phyloP scores from a whole-genome alignment of 2,329 filamentous ascomycete species.

The Botrytis tulipae region DNA sequence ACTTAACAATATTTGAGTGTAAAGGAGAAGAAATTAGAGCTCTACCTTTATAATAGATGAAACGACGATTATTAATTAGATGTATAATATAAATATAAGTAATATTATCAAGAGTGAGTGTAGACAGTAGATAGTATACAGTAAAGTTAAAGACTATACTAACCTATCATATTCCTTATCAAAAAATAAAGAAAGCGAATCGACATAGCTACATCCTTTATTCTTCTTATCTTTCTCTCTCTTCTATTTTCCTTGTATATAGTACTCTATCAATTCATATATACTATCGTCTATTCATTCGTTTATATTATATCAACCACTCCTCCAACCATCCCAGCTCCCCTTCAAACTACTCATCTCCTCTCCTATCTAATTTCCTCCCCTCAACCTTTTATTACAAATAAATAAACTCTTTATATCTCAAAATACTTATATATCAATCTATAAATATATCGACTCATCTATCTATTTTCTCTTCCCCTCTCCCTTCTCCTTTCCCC shows the following conservation, averaged over 20 bases:
- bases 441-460: too few relatives aligned
- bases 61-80: not conserved
- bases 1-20: not conserved
- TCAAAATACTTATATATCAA: not conserved
- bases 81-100: not conserved
- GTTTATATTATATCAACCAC: not conserved
- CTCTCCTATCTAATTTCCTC: not conserved
- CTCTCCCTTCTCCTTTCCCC: too few relatives aligned
- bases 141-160: too few relatives aligned
- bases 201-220: not conserved
- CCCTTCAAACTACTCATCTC: not conserved
- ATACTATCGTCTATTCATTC: not conserved
- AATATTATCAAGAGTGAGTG: not conserved
- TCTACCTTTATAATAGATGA: not conserved
- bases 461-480: too few relatives aligned
- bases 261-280: not conserved
- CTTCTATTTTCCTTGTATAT: not conserved
- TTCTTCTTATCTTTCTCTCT: not conserved
- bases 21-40: not conserved
- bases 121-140: not conserved
- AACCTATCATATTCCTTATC: not conserved
- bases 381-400: fast-evolving
- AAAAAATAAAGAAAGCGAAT: not conserved
- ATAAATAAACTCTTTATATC: not conserved
- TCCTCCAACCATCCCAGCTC: not conserved